phyloP scores from a whole-genome alignment of 805 yeast genomes.

The Ogataea minuta region DNA sequence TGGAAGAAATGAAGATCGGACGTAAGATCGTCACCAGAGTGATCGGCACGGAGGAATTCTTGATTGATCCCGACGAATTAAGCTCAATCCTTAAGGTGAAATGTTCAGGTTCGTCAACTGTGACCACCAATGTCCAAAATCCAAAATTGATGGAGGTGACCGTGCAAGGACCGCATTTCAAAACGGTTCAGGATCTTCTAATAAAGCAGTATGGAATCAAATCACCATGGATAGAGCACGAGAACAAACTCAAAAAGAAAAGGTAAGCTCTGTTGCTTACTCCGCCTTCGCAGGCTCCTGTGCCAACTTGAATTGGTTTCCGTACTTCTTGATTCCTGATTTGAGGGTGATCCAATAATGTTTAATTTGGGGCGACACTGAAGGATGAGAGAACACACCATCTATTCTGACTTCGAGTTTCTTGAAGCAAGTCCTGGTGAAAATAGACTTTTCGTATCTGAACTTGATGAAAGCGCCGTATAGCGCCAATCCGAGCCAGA shows the following conservation, averaged over 20 bases:
- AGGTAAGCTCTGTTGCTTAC: conserved; percentile 17
- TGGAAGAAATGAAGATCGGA: conserved; percentile 77
- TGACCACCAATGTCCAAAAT: conserved; percentile 56
- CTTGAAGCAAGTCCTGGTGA: conserved; percentile 62
- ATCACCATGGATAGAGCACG: conserved; percentile 59
- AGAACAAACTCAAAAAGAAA: conserved; percentile 58
- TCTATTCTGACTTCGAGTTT: conserved; percentile 63
- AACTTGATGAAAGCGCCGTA: conserved; percentile 68
- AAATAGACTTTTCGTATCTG: conserved; percentile 72
- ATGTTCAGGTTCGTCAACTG: conserved; percentile 87
- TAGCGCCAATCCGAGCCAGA: conserved; percentile 55
- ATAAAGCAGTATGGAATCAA: conserved; percentile 61
- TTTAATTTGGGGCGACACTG: conserved; percentile 50
- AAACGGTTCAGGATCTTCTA: conserved; percentile 56
- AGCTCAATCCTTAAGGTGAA: conserved; percentile 68
- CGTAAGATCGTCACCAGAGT: conserved; percentile 76
- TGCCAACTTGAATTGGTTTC: conserved; percentile 17
- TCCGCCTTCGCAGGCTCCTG: conserved; percentile 15
- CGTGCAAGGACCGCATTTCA: conserved; percentile 89
- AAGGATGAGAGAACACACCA: conserved; percentile 52
- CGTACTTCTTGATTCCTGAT: conserved; percentile 23
- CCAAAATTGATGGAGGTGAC: conserved; percentile 64
- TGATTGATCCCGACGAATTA: conserved; percentile 60
- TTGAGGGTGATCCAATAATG: conserved; percentile 50
- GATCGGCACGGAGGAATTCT: conserved; percentile 64